phyloP scores from a whole-genome alignment of 2,329 filamentous ascomycete species.

The Tolypocladium paradoxum region DNA sequence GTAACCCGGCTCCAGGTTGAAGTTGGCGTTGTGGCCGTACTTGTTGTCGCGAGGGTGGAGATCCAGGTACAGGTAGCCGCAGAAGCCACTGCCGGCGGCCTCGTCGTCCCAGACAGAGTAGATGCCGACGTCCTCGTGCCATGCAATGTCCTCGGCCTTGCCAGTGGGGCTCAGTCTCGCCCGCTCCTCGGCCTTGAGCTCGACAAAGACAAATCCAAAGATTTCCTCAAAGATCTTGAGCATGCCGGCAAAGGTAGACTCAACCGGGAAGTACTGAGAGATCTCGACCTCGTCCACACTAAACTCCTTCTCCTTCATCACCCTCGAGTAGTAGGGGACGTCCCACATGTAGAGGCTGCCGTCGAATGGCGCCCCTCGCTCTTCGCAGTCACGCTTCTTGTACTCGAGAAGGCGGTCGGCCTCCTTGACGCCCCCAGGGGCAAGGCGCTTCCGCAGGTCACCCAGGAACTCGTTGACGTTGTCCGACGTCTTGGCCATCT shows the following conservation, averaged over 20 bases:
- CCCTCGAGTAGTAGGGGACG: slow-evolving; percentile 65
- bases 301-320: slow-evolving; percentile 73
- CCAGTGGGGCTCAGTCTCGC: slow-evolving; percentile 54
- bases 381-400: slow-evolving; percentile 59
- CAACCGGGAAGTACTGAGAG: slow-evolving; percentile 74
- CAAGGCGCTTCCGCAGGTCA: slow-evolving; percentile 56
- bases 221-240: slow-evolving; percentile 74
- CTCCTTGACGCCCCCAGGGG: slow-evolving; percentile 61
- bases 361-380: slow-evolving; percentile 48
- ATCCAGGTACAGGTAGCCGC: slow-evolving; percentile 76
- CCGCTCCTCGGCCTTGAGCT: slow-evolving; percentile 57
- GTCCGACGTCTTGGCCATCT: slow-evolving; percentile 72
- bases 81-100: slow-evolving; percentile 58
- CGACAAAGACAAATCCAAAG: slow-evolving; percentile 69
- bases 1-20: slow-evolving; percentile 67
- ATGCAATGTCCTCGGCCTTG: slow-evolving; percentile 61
- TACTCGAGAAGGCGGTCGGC: slow-evolving; percentile 58
- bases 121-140: slow-evolving; percentile 75
- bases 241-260: slow-evolving; percentile 66
- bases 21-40: slow-evolving; percentile 78
- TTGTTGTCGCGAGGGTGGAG: slow-evolving; percentile 72
- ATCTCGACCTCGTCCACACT: slow-evolving; percentile 71
- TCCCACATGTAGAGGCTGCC: slow-evolving; percentile 77
- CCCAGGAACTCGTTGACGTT: slow-evolving; percentile 63
- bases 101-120: slow-evolving; percentile 77